These are phyloP conservation scores for Uronychia setigera DNA, from an alignment of 73 alveolate species.

Conservation along the genomic window DNA sequence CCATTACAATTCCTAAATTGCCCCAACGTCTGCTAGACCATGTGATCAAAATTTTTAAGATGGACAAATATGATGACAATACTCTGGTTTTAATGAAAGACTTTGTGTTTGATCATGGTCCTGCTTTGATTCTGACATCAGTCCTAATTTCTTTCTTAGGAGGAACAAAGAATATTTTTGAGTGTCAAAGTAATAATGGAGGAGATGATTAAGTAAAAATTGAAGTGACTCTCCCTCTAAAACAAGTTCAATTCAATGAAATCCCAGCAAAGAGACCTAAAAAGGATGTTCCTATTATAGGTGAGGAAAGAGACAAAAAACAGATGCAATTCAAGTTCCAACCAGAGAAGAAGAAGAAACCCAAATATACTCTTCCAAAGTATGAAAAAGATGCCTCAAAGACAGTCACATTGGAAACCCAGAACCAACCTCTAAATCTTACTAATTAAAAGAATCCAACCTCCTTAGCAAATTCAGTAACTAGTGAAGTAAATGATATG, in stretches of 20 bases:
- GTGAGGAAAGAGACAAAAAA: neutral
- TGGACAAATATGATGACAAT: neutral
- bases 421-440: neutral
- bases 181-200: neutral
- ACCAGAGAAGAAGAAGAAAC: neutral
- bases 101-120: neutral
- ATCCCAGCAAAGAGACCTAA: neutral
- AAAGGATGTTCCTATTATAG: neutral
- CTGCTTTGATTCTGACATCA: neutral
- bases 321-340: neutral
- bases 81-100: neutral
- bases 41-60: neutral
- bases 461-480: neutral
- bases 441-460: neutral
- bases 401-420: neutral
- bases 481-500: neutral
- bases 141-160: neutral
- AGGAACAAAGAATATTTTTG: neutral
- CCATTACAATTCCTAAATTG: neutral
- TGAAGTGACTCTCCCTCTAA: neutral
- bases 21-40: neutral
- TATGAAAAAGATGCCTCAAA: neutral
- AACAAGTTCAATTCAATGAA: neutral
- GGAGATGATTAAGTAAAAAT: neutral
- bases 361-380: neutral